Conservation (phyloP, 805 yeast genomes). For the Kuraishia ogatae region DNA sequence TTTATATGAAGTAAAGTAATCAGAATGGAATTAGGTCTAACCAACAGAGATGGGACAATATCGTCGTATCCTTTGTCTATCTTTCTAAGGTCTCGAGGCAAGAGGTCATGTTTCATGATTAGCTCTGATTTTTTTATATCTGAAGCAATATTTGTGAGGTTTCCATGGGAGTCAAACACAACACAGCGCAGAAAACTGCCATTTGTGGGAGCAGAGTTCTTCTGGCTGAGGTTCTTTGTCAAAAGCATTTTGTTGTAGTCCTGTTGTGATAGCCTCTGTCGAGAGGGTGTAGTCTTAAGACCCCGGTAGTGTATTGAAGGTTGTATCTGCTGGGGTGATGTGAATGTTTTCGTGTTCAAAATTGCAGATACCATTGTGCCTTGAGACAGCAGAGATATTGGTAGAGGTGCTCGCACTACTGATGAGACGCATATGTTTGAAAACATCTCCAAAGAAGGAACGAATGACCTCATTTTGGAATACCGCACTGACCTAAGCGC, state of each 20-base stretch:
- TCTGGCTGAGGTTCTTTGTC: constrained; percentile 17
- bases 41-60: constrained; percentile 48
- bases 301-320: neutral
- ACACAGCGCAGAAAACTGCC: constrained; percentile 29
- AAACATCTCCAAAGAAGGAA: neutral
- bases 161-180: constrained; percentile 37
- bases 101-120: constrained; percentile 33
- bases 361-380: neutral
- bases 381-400: neutral
- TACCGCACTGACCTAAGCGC: neutral
- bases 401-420: neutral
- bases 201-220: constrained; percentile 5
- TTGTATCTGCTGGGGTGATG: neutral
- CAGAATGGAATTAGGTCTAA: constrained; percentile 36
- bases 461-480: neutral
- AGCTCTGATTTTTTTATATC: constrained; percentile 34
- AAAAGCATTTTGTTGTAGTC: constrained; percentile 9
- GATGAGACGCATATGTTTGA: neutral
- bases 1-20: constrained; percentile 40
- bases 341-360: neutral
- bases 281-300: neutral
- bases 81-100: constrained; percentile 46
- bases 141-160: constrained; percentile 33
- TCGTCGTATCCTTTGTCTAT: constrained; percentile 37
- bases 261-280: constrained; percentile 4